Evolutionary conservation across 208 protist genomes (phyloP).

Genomic region (Porcisia hertigi): DNA sequence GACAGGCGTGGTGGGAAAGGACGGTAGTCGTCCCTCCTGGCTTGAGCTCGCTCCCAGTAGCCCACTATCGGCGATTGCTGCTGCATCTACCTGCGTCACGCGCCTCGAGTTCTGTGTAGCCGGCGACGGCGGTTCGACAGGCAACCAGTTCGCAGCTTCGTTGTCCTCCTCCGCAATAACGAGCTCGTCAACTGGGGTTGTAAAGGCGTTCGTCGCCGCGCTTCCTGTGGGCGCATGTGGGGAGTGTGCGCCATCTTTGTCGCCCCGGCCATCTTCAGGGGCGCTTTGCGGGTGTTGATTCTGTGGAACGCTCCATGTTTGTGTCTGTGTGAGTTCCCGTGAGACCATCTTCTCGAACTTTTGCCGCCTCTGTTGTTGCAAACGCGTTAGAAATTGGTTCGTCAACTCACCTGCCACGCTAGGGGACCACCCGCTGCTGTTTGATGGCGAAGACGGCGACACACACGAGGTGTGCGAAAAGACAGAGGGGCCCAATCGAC

Average conservation of each 20-base stretch:
- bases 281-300: neutral
- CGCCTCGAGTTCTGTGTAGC: constrained; percentile 29
- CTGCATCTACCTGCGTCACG: constrained; percentile 15
- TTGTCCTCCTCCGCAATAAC: constrained; percentile 68
- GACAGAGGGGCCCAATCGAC: constrained; percentile 6
- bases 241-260: neutral
- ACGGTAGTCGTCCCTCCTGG: constrained; percentile 7
- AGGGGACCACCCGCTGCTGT: constrained; percentile 66
- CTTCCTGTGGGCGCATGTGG: neutral
- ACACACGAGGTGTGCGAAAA: constrained; percentile 14
- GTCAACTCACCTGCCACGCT: constrained; percentile 62
- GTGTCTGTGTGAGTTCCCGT: constrained; percentile 51
- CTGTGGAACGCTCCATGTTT: constrained; percentile 12
- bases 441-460: constrained; percentile 32
- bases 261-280: neutral
- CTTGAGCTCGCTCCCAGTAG: constrained; percentile 25
- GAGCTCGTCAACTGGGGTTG: constrained; percentile 44
- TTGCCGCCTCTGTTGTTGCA: constrained; percentile 58
- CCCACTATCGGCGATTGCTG: constrained; percentile 22
- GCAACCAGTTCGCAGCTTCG: constrained; percentile 45
- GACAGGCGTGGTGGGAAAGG: neutral
- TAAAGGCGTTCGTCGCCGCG: constrained; percentile 5
- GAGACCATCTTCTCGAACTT: constrained; percentile 65
- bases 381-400: constrained; percentile 69
- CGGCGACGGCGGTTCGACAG: constrained; percentile 12